Evolutionary conservation across 2,329 filamentous ascomycete genomes (phyloP).

Genomic region (Epichloe glyceriae): DNA sequence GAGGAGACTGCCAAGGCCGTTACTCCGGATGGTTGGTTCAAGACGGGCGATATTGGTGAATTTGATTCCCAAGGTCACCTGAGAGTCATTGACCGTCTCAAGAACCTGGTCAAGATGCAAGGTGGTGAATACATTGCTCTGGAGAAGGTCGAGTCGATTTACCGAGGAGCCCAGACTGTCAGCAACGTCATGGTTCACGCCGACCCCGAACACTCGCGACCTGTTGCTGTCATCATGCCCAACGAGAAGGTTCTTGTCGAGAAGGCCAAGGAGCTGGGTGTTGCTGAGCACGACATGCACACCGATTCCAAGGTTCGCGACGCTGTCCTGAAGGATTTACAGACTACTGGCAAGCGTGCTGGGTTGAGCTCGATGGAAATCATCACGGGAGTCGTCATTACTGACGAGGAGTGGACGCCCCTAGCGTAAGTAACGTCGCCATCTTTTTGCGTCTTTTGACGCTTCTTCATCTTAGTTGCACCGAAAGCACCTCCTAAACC

Average conservation of each 20-base stretch:
- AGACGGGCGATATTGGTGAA: constrained; percentile 89
- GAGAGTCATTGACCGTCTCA: constrained; percentile 86
- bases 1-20: constrained; percentile 71
- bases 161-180: constrained; percentile 67
- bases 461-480: too few species aligned
- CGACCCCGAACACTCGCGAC: constrained; percentile 59
- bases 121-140: constrained; percentile 95
- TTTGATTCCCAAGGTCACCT: constrained; percentile 71
- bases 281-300: constrained; percentile 56
- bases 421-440: constrained; percentile 50
- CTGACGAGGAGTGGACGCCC: constrained; percentile 79
- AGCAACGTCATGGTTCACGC: constrained; percentile 82
- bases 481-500: not conserved
- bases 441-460: not conserved
- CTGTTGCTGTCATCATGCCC: constrained; percentile 67
- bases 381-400: constrained; percentile 62
- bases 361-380: constrained; percentile 61
- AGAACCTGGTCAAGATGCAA: constrained; percentile 93
- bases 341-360: constrained; percentile 48
- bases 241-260: constrained; percentile 51
- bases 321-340: constrained; percentile 53
- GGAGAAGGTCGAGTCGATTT: constrained; percentile 88
- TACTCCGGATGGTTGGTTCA: constrained; percentile 87
- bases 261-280: constrained; percentile 45
- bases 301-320: constrained; percentile 50